Evolutionary conservation across 2,329 filamentous ascomycete genomes (phyloP), one percentile per base, ranked within the genome.

Genomic region (Scedosporium aurantiacum): DNA sequence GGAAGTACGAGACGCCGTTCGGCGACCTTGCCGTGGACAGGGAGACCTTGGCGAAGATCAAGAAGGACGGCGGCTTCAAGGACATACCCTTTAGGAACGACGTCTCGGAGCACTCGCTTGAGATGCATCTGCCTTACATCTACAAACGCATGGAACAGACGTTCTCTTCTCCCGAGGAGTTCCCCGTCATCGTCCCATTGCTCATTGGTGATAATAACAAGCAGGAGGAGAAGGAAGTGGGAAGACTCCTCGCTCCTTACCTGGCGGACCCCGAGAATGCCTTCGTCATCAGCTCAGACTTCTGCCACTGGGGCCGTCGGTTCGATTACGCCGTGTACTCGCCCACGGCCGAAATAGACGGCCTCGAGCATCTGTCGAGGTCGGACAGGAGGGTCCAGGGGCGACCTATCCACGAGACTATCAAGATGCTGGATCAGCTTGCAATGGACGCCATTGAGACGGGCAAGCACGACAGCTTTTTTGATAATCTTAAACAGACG

Each of bases 91-190:
- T 73, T 18, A 68, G 76, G 3, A 78, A 85, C 5, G 94, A 99
- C 69, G 83, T 91, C 64, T 81, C 83, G 4, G 94, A 99, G 74
- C 94, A 99, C 74, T 96, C 90, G 59, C 82, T 97, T 1, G 94
- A 99, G 77, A 96, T 99, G 88, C 94, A 99, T 67, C 80, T 97
- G 7, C 93, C 94, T 0, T 97, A 95, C 70, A 88, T 97, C 65
- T 92, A 91, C 78, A 91, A 92, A 70, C 84, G 89, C 60, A 79
- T 85, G 2, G 69, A 80, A 58, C 75, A 79, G 62, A 79, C 78
- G 0, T 81, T 83, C 64, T 23, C 54, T 54, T 74, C 78, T 0
- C 69, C 75, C 0, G 74, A 81, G 1, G 69, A 80, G 3, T 90
- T 89, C 67, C 91, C 93, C 0, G 82, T 81, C 5, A 81, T 99